Conservation (phyloP, 345 rosid genomes). For the Eutrema yunnanense region DNA sequence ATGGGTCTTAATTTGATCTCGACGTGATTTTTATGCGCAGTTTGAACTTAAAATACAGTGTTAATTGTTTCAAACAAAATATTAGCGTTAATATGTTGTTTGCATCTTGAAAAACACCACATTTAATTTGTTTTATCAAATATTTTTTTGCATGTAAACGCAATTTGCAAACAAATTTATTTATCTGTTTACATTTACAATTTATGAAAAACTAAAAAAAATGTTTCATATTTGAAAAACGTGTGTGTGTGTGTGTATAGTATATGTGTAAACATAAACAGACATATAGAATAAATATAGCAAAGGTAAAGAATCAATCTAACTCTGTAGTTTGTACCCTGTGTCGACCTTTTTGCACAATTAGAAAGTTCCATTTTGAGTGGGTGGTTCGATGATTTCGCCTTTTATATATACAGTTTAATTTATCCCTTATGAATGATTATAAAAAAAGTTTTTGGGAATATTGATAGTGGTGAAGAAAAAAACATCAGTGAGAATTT, state of each 20-base stretch:
- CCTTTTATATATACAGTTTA: background rate
- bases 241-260: background rate
- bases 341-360: slow-evolving; percentile 26
- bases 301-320: slow-evolving; percentile 16
- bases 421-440: background rate
- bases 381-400: slow-evolving; percentile 6
- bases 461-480: slow-evolving; percentile 19
- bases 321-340: slow-evolving; percentile 17
- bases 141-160: background rate
- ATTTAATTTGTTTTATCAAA: background rate
- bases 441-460: background rate
- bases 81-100: background rate
- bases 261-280: background rate
- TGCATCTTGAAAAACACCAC: background rate
- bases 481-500: background rate
- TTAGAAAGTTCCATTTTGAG: slow-evolving; percentile 20
- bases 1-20: background rate
- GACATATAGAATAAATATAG: background rate
- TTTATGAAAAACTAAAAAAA: no score
- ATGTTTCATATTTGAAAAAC: background rate
- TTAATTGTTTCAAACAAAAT: background rate
- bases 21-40: background rate
- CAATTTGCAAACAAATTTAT: background rate
- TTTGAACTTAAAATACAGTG: background rate
- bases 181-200: background rate